Conservation (phyloP, 352 stramenopile genomes). For the Phytophthora pseudosyringae region DNA sequence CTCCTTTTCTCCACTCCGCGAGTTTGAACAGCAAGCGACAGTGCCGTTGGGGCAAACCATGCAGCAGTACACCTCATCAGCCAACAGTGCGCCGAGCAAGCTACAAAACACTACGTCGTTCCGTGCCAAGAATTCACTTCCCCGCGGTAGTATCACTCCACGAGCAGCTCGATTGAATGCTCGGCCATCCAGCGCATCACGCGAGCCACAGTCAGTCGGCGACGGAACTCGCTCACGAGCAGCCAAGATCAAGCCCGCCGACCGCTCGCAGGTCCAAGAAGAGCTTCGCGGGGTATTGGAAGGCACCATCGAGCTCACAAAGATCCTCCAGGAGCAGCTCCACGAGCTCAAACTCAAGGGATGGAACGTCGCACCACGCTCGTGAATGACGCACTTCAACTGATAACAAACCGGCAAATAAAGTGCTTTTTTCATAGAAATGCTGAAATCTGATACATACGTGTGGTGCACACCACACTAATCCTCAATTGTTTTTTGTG, state of each 20-base stretch:
- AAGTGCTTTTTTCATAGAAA: constrained; percentile 1
- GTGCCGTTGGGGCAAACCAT: constrained; percentile 61
- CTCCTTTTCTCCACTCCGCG: constrained; percentile 51
- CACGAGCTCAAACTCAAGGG: constrained; percentile 83
- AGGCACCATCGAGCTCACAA: constrained; percentile 72
- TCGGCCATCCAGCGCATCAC: constrained; percentile 12
- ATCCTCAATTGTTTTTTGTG: not conserved
- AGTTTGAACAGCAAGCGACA: constrained; percentile 76
- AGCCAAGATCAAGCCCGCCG: constrained; percentile 39
- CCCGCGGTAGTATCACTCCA: constrained; percentile 12
- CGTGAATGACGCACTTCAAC: constrained; percentile 13
- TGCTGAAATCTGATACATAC: not conserved
- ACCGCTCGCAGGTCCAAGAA: constrained; percentile 70
- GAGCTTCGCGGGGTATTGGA: constrained; percentile 71
- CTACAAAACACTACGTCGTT: not conserved
- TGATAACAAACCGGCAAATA: constrained; percentile 8
- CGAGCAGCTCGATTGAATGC: constrained; percentile 11
- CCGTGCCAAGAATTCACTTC: constrained; percentile 3
- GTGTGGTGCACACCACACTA: not conserved
- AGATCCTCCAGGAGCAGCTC: constrained; percentile 75
- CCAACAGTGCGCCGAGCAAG: constrained; percentile 3
- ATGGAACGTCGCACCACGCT: constrained; percentile 63
- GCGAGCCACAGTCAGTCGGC: constrained; percentile 16
- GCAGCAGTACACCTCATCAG: constrained; percentile 21
- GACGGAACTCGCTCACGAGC: constrained; percentile 19